Percentiles rank a stretch among this genome's conserved stretches.
Conservation (phyloP, 306 rosid genomes). For the Gleditsia sinensis region DNA sequence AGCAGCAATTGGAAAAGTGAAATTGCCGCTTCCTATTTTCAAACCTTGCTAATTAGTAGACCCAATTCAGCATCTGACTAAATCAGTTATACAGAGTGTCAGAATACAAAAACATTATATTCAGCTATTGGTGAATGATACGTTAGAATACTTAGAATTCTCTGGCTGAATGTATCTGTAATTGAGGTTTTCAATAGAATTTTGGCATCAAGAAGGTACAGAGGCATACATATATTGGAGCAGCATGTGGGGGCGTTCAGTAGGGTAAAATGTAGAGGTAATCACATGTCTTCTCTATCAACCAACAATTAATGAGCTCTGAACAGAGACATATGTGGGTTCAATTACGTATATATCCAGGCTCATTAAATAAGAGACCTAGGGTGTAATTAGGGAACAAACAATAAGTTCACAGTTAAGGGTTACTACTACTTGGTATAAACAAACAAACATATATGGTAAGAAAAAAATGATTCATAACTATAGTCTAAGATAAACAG, state of each 20-base stretch:
- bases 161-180: not conserved
- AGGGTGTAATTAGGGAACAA: too few relatives aligned
- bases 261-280: not conserved
- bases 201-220: not conserved
- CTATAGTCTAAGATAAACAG: constrained; percentile 9
- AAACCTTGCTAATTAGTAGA: not conserved
- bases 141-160: not conserved
- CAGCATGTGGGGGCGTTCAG: not conserved
- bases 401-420: too few relatives aligned
- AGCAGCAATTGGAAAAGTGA: constrained; percentile 5
- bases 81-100: not conserved
- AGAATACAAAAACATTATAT: too few relatives aligned
- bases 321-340: too few relatives aligned
- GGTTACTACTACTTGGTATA: too few relatives aligned
- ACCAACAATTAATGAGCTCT: too few relatives aligned
- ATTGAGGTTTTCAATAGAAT: not conserved
- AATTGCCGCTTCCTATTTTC: not conserved
- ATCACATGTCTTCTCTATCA: too few relatives aligned
- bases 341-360: too few relatives aligned
- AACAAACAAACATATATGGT: too few relatives aligned
- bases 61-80: not conserved
- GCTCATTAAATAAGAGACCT: too few relatives aligned
- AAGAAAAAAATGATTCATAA: too few relatives aligned
- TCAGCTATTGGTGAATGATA: not conserved
- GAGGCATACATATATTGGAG: not conserved